Evolutionary conservation across 495 filamentous ascomycete species (phyloP).

Genomic region (Penicillium soppii): DNA sequence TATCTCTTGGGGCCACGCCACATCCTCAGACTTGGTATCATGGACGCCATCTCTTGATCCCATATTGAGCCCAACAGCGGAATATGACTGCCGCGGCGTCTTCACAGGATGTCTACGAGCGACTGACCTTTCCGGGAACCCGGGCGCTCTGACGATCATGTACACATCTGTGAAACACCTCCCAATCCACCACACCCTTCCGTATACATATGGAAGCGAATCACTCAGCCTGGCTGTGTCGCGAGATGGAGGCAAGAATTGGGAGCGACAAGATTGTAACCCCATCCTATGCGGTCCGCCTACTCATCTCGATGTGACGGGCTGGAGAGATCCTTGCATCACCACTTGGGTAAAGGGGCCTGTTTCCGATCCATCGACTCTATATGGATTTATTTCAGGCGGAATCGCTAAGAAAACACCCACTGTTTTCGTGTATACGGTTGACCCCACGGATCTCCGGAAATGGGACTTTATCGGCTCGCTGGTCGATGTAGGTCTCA

Average conservation of each 20-base stretch:
- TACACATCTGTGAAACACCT: constrained; percentile 54
- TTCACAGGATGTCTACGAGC: constrained; percentile 53
- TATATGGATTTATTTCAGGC: constrained; percentile 53
- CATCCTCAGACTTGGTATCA: constrained; percentile 40
- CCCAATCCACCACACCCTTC: constrained; percentile 49
- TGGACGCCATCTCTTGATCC: constrained; percentile 39
- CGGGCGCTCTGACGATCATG: constrained; percentile 43
- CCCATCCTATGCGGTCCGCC: constrained; percentile 49
- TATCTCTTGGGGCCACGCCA: constrained; percentile 45
- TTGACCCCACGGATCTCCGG: constrained; percentile 43
- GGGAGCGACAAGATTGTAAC: constrained; percentile 48
- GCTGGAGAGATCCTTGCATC: constrained; percentile 56
- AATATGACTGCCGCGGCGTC: constrained; percentile 51
- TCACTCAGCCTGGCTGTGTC: constrained; percentile 50
- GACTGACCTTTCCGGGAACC: constrained; percentile 39
- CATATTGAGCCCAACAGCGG: constrained; percentile 32
- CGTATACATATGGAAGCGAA: constrained; percentile 50
- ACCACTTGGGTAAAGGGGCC: constrained; percentile 43
- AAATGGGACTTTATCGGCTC: constrained; percentile 53
- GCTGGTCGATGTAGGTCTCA: constrained; percentile 43
- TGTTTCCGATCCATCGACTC: constrained; percentile 28
- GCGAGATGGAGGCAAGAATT: constrained; percentile 49
- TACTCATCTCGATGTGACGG: constrained; percentile 46
- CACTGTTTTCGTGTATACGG: constrained; percentile 52
- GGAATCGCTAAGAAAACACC: constrained; percentile 50